phyloP scores from a whole-genome alignment of 306 rosid species.

The Trichosanthes truncata region DNA sequence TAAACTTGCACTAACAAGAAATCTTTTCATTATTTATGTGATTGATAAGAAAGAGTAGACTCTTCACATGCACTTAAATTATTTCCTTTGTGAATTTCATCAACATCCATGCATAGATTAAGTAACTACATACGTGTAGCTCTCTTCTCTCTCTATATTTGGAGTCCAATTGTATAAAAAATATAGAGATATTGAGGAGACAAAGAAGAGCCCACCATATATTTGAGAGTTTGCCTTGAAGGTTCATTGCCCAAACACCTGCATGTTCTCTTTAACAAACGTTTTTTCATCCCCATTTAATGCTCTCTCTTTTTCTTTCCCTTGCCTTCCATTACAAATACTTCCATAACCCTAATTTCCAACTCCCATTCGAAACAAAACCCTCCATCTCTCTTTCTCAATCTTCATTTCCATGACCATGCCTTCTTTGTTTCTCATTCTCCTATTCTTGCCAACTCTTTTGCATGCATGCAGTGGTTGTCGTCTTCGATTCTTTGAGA shows the following conservation, averaged over 20 bases:
- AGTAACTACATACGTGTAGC: not conserved
- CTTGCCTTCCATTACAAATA: conserved; percentile 20
- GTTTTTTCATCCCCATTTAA: conserved; percentile 50
- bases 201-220: conserved; percentile 50
- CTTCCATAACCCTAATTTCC: conserved; percentile 8
- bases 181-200: conserved; percentile 26
- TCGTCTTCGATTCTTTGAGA: conserved; percentile 5
- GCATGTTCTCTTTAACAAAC: conserved; percentile 81
- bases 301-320: conserved; percentile 23
- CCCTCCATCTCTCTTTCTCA: not conserved
- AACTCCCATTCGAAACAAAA: not conserved
- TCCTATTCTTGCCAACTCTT: conserved; percentile 26
- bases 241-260: conserved; percentile 61
- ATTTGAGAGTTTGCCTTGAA: conserved; percentile 39
- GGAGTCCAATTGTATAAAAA: not conserved
- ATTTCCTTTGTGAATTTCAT: not conserved
- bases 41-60: not conserved
- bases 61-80: not conserved
- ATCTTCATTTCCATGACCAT: conserved; percentile 14
- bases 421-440: conserved; percentile 30
- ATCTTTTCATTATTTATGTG: not conserved
- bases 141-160: not conserved
- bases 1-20: not conserved
- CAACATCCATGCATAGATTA: not conserved
- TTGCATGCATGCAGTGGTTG: conserved; percentile 62